These are phyloP conservation scores for Zarea fungicola DNA, from an alignment of 2,329 filamentous ascomycete species.

Conservation along the genomic window DNA sequence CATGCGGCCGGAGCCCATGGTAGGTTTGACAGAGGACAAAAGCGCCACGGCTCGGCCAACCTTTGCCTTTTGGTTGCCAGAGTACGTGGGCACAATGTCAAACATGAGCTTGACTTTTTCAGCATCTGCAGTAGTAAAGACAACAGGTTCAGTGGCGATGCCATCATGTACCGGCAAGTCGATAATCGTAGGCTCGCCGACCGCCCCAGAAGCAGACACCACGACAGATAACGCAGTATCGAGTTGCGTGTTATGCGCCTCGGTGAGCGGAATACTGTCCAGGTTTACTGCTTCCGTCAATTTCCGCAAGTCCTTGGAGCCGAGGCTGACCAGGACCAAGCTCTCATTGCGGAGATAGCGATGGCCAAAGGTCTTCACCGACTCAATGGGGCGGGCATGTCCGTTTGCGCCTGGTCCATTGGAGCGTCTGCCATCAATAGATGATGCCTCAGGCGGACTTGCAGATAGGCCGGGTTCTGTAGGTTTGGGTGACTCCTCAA, in stretches of 20 bases:
- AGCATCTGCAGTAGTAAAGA: constrained; percentile 75
- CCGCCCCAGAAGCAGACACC: constrained; percentile 77
- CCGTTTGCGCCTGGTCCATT: constrained; percentile 37
- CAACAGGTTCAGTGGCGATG: constrained; percentile 86
- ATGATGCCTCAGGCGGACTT: constrained; percentile 47
- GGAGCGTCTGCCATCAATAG: constrained; percentile 56
- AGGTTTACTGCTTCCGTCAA: constrained; percentile 73
- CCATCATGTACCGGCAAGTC: constrained; percentile 93
- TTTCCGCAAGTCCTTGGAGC: constrained; percentile 91
- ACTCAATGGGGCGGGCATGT: constrained; percentile 56
- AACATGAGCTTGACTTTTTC: constrained; percentile 85
- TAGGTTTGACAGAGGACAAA: constrained; percentile 78
- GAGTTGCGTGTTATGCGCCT: constrained; percentile 87
- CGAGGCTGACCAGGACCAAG: constrained; percentile 86
- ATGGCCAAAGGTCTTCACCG: constrained; percentile 93
- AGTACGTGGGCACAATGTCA: constrained; percentile 92
- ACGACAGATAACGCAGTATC: constrained; percentile 92
- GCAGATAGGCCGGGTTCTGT: constrained; percentile 17
- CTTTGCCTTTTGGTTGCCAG: constrained; percentile 80
- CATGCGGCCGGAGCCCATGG: constrained; percentile 79
- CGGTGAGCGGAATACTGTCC: constrained; percentile 78
- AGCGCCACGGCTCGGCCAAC: constrained; percentile 86
- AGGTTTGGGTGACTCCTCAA: constrained; percentile 22
- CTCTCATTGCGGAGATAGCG: constrained; percentile 86
- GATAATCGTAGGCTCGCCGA: constrained; percentile 81